Percentiles rank a stretch among this genome's conserved stretches.
These are phyloP conservation scores for Endotrypanum monterogeii DNA, from an alignment of 208 protist species.

Conservation along the genomic window DNA sequence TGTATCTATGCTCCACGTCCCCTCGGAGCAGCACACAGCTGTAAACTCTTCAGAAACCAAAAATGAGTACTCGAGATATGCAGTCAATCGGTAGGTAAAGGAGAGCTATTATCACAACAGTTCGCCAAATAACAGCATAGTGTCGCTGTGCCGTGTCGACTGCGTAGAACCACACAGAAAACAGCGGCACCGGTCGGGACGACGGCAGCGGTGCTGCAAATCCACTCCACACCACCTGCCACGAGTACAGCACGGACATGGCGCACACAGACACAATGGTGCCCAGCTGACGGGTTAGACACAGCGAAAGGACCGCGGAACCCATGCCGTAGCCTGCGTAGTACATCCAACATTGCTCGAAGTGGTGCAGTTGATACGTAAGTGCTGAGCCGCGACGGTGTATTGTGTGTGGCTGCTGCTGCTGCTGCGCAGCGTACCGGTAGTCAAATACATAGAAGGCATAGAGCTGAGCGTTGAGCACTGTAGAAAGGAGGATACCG, in stretches of 20 bases:
- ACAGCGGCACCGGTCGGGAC: conserved; percentile 43
- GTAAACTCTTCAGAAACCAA: not conserved
- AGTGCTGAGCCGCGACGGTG: conserved; percentile 24
- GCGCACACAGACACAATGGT: conserved; percentile 43
- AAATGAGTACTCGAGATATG: not conserved
- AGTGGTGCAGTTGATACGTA: conserved; percentile 47
- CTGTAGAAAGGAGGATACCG: conserved; percentile 27
- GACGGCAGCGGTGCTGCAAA: conserved; percentile 34
- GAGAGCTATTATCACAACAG: conserved; percentile 12
- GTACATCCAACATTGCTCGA: conserved; percentile 65
- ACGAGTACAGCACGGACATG: conserved; percentile 60
- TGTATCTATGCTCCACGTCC: not conserved
- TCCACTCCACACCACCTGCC: conserved; percentile 56
- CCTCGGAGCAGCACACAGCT: not conserved
- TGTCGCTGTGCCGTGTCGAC: conserved; percentile 31
- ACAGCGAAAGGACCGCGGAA: conserved; percentile 37
- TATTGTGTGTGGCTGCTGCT: conserved; percentile 25
- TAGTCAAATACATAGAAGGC: conserved; percentile 82
- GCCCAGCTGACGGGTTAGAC: conserved; percentile 27
- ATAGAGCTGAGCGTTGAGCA: conserved; percentile 69
- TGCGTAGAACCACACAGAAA: conserved; percentile 52
- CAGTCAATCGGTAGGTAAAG: conserved; percentile 27
- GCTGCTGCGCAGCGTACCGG: conserved; percentile 43
- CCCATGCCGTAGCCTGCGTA: conserved; percentile 60
- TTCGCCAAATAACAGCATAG: conserved; percentile 30